These are phyloP conservation scores for Eucalyptus leucophloia DNA, from an alignment of 345 rosid genomes.

Conservation along the genomic window DNA sequence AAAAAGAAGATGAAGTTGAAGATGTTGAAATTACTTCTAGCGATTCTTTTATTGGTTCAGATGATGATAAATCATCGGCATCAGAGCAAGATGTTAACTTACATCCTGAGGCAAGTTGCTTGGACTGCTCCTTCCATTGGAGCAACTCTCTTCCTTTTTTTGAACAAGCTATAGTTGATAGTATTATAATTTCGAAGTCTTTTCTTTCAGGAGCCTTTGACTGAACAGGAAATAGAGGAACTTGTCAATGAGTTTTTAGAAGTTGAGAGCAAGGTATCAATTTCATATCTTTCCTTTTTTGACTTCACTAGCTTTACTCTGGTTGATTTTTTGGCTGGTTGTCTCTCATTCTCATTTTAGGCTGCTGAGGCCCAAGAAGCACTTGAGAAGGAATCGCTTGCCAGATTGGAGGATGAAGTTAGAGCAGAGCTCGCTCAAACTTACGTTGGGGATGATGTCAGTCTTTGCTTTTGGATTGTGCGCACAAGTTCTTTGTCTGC, in stretches of 20 bases:
- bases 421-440: slow-evolving; percentile 76
- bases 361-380: slow-evolving; percentile 99
- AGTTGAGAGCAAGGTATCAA: slow-evolving; percentile 90
- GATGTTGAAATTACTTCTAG: slow-evolving; percentile 9
- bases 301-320: neutral
- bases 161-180: neutral
- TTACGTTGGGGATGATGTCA: slow-evolving; percentile 69
- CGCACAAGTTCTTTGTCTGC: neutral
- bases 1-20: neutral
- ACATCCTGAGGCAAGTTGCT: slow-evolving; percentile 47
- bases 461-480: neutral
- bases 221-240: slow-evolving; percentile 85
- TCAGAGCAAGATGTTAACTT: slow-evolving; percentile 42
- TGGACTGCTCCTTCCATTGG: neutral
- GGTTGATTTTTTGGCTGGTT: neutral
- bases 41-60: slow-evolving; percentile 48
- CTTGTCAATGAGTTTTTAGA: slow-evolving; percentile 64
- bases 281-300: neutral
- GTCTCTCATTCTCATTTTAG: slow-evolving; percentile 41
- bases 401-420: slow-evolving; percentile 77
- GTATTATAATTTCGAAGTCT: neutral
- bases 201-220: slow-evolving; percentile 48
- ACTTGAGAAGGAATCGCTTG: slow-evolving; percentile 85
- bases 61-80: slow-evolving; percentile 36
- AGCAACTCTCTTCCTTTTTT: neutral